Base-by-base conservation (phyloP, 257 asterid genomes). In the Asclepias syriaca region DNA sequence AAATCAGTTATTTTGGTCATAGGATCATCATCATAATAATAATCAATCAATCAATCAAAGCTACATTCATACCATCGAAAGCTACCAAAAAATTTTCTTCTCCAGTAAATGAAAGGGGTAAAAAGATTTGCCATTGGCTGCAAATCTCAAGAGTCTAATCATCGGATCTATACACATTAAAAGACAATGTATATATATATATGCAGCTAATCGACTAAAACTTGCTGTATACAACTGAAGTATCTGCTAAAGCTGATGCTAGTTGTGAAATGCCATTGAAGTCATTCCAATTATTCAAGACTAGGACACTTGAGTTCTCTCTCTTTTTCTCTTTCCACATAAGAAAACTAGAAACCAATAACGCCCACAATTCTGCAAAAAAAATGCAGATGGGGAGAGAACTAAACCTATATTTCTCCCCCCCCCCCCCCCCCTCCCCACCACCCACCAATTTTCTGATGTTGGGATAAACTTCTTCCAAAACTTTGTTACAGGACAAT, bases 101-200 rank as follows among this genome's bases (percentile, higher is more conserved):
- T 45, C 37, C 37, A 45, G 43, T 67, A 18, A 10, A 66, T 43
- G 32, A 66, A 1, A 40, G 18, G 34, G 54, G 37, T 1, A 24
- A 66, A 13, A 27, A 8, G 22, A 49, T 43, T 67, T 34, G 68
- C 50, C 40, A 64, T 64, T 9, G 49, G 29, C 49, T 3, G 68
- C 71, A 24, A 48, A 22, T 18, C 43, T 13, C 57, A 48, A 5
- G 14, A 13, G 71, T 67, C 13, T 7, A 45, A 43, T 48, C 48
- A 74, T 80, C 79, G 65, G 78, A 69, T 87, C 81, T 85, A 75
- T 82, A 80, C 87, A 84, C 67, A 78, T 55, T 54, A 65, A 69
- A 34, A 74, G 72, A 70, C 57, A 75, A 69, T 65, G 48, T 29
- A 29, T 29, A 43, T 43, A 43, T 43, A 70, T 71, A 68, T 74